Evolutionary conservation across 768 basidiomycete species (phyloP).

Genomic region (Russula dissimulans): DNA sequence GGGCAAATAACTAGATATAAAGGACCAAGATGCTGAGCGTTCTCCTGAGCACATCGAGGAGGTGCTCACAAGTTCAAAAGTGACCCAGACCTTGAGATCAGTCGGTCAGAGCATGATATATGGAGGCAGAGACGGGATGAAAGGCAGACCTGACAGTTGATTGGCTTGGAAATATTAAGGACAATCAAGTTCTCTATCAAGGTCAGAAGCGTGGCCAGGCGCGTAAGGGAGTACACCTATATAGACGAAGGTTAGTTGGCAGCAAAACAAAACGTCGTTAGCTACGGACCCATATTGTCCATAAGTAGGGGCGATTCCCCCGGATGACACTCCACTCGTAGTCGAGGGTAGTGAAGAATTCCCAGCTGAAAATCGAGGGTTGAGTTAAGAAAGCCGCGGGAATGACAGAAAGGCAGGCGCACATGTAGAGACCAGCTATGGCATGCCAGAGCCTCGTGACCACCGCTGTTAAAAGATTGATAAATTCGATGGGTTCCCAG

Average conservation of each 20-base stretch:
- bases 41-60: neutral
- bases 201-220: too few relatives aligned
- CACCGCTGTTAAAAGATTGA: too few relatives aligned
- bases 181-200: too few relatives aligned
- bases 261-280: neutral
- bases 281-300: neutral
- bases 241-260: too few relatives aligned
- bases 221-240: too few relatives aligned
- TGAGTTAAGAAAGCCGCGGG: too few relatives aligned
- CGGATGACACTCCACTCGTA: neutral
- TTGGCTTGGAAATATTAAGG: neutral
- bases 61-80: neutral
- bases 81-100: neutral
- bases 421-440: too few relatives aligned
- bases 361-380: neutral
- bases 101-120: too few relatives aligned
- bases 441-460: too few relatives aligned
- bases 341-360: neutral
- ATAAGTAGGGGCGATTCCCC: neutral
- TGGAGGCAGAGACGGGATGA: too few relatives aligned
- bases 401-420: too few relatives aligned
- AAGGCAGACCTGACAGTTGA: neutral
- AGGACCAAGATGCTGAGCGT: neutral
- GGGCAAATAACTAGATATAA: neutral
- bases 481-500: too few relatives aligned